Evolutionary conservation across 2,329 filamentous ascomycete genomes (phyloP), one percentile per base, ranked within the genome.

Genomic region (Arachnopeziza araneosa): DNA sequence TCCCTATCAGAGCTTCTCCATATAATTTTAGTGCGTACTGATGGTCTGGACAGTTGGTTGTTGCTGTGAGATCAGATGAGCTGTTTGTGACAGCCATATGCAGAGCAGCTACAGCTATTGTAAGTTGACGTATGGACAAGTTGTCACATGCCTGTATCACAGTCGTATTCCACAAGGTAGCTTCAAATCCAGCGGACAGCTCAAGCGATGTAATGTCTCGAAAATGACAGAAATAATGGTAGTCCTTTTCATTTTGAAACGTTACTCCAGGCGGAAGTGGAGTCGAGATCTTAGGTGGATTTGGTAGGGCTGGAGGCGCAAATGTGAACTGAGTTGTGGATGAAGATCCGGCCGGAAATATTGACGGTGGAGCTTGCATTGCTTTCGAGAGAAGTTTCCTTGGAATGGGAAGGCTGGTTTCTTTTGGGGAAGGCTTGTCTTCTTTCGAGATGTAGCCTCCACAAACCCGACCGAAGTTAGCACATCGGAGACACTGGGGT

Each of bases 401-500:
- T 30, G 22, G 52, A 26, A 26, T n/a, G 9, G 23, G 52, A 26
- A 8, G 52, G 22, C 24, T 54, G 6, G 24, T 14, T 26, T n/a
- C 23, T 26, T 12, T 30, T 50, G 30, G 26, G 22, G 23, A 21
- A 50, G 44, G 24, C 1, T 26, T 12, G 17, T 22, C 17, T 26
- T 30, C 32, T 17, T n/a, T n/a, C 14, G 23, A 17, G 1, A 21
- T 49, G 50, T 88, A 88, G 61, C 85, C 84, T 21, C 77, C 75
- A 71, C 85, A 88, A 9, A 67, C 67, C 65, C 80, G 83, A 63
- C 80, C 83, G 58, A 83, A 83, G 54, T 80, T 79, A 44, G 80
- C 72, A 67, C 85, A 88, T 69, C 84, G 80, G 9, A 78, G 76
- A 69, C 84, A 86, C 14, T 76, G 73, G 4, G 85, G 85, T 50